A percentile compares a stretch with the other conserved stretches of the same genome.
Evolutionary conservation across 768 basidiomycete genomes (phyloP).

Genomic region (Tricholoma sp.): DNA sequence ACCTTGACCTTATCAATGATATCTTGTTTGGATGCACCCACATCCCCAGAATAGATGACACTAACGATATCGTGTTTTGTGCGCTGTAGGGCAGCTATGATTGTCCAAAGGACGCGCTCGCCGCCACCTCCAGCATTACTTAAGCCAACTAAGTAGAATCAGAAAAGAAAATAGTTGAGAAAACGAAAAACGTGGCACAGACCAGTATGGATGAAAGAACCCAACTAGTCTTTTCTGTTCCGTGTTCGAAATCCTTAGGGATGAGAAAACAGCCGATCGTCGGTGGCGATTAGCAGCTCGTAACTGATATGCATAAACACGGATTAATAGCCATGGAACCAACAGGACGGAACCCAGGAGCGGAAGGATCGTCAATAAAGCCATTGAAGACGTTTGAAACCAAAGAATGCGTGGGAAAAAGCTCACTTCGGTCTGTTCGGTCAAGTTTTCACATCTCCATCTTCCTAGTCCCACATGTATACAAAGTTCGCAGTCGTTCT

Average conservation of each 20-base stretch:
- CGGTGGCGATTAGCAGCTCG: conserved; percentile 8
- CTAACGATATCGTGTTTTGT: conserved; percentile 59
- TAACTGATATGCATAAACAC: conserved; percentile 6
- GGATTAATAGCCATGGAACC: conserved; percentile 7
- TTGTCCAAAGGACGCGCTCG: conserved; percentile 93
- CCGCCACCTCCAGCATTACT: conserved; percentile 97
- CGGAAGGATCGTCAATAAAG: not conserved
- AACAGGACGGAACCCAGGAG: conserved; percentile 1
- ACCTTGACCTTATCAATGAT: conserved; percentile 85
- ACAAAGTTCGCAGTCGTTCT: too few relatives aligned
- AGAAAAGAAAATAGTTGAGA: conserved; percentile 14
- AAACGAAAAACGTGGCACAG: conserved; percentile 30
- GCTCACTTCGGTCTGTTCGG: not conserved
- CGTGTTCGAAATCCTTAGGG: conserved; percentile 20
- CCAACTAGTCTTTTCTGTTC: conserved; percentile 48
- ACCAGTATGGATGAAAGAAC: conserved; percentile 96
- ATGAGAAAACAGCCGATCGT: conserved; percentile 4
- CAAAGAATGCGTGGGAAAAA: not conserved
- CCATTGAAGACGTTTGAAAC: not conserved
- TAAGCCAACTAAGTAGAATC: conserved; percentile 31
- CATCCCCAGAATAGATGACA: conserved; percentile 88
- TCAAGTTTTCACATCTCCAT: too few relatives aligned
- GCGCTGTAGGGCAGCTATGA: conserved; percentile 71
- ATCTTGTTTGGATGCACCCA: conserved; percentile 68
- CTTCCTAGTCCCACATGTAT: too few relatives aligned